Base-by-base conservation (phyloP, 2,329 filamentous ascomycete genomes). In the Sphaerulina vaccinii region DNA sequence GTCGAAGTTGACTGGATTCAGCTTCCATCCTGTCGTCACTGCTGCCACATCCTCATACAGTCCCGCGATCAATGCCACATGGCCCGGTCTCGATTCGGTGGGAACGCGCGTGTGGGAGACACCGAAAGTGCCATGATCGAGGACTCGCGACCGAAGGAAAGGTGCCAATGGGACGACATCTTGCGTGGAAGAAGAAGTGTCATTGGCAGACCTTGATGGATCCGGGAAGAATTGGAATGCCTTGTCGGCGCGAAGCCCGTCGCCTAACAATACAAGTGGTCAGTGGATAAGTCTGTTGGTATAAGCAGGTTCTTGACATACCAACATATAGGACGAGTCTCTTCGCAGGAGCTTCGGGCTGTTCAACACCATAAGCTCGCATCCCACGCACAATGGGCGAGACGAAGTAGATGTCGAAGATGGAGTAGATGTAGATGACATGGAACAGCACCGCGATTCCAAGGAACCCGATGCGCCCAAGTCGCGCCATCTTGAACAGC, bases 341-440 rank as follows among this genome's bases (percentile, higher is more conserved):
- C 71, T 93, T 89, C 4, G 95, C 92, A 1, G 93, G 93, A 18
- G 91, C 82, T 70, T 86, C 57, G 16, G 44, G 80, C 74, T 42
- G 22, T 54, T 90, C 82, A 32, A 95, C 78, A 39, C 77, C 74
- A 71, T 90, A 91, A 54, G 90, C 81, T 65, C 81, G 83, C 93
- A 99, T 99, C 67, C 93, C 93, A 75, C 86, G 88, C 49, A 97
- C 93, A 62, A 99, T 93, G 18, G 93, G 93, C 69, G 90, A 96
- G 68, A 96, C 90, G 68, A 99, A 99, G 74, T 99, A 97, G 59
- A 97, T 93, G 71, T 96, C 91, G 74, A 99, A 99, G 66, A 97
- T 97, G 54, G 90, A 96, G 68, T 86, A 88, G 51, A 96, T 86
- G 71, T 99, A 99, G 59, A 95, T 82, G 48, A 97, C 71, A 73